Evolutionary conservation across 2,329 filamentous ascomycete species (phyloP).

Genomic region (Purpureocillium takamizusanense): DNA sequence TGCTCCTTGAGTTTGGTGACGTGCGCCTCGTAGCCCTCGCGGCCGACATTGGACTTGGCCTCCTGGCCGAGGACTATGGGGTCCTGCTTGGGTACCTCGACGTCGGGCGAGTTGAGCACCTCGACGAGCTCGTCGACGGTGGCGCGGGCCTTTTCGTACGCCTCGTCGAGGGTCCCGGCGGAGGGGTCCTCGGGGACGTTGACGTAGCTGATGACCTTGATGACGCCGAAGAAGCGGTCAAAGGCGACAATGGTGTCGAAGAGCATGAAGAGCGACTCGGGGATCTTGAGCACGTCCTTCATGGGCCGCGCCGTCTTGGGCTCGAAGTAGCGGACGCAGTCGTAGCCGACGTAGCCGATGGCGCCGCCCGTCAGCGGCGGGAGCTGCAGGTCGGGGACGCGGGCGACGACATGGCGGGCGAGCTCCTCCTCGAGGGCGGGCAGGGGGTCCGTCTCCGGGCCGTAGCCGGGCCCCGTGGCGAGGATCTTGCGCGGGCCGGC

Average conservation of each 20-base stretch:
- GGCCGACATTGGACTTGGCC: conserved; percentile 89
- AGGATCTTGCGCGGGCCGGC: conserved; percentile 72
- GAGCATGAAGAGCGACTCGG: conserved; percentile 94
- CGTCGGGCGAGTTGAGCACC: conserved; percentile 64
- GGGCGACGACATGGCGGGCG: conserved; percentile 66
- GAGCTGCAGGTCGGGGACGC: conserved; percentile 72
- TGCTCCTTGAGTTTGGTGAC: conserved; percentile 81
- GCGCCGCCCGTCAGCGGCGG: conserved; percentile 86
- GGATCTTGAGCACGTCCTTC: conserved; percentile 80
- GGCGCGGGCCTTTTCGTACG: conserved; percentile 57
- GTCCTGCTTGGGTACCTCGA: conserved; percentile 66
- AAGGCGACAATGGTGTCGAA: conserved; percentile 92
- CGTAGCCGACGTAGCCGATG: conserved; percentile 94
- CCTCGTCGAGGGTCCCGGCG: conserved; percentile 39
- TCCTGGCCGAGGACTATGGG: conserved; percentile 65
- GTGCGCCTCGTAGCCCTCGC: conserved; percentile 80
- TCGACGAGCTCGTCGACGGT: conserved; percentile 60
- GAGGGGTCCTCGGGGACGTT: conserved; percentile 50
- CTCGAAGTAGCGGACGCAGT: conserved; percentile 96
- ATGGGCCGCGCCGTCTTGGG: conserved; percentile 86
- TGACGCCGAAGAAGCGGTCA: conserved; percentile 86
- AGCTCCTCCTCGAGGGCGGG: conserved; percentile 76
- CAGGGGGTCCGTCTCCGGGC: conserved; percentile 74
- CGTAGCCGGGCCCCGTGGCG: conserved; percentile 80
- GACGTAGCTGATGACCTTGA: conserved; percentile 91